These are phyloP conservation scores for Shiraia sp. DNA, from an alignment of 2,329 filamentous ascomycete species.

Conservation along the genomic window DNA sequence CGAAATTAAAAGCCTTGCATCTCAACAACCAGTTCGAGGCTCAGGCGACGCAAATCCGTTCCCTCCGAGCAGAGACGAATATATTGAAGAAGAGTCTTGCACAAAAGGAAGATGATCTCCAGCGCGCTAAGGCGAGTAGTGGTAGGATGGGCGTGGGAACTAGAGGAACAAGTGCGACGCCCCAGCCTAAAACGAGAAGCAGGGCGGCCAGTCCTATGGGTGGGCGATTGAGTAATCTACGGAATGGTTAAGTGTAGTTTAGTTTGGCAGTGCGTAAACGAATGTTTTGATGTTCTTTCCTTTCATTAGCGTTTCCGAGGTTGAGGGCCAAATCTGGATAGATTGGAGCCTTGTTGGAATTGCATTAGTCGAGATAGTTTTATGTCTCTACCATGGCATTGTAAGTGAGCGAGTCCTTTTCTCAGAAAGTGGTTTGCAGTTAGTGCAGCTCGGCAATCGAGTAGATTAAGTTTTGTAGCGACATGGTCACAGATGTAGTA, in stretches of 20 bases:
- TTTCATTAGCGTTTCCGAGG: too few relatives aligned
- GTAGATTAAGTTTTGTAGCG: too few relatives aligned
- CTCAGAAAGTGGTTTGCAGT: too few relatives aligned
- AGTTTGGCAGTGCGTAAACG: too few relatives aligned
- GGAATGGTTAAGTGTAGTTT: conserved; percentile 23
- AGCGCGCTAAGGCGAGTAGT: conserved; percentile 16
- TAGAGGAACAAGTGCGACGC: conserved; percentile 32
- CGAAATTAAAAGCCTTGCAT: conserved; percentile 22
- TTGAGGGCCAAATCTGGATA: too few relatives aligned
- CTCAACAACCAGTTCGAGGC: conserved; percentile 15
- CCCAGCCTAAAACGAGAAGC: conserved; percentile 29
- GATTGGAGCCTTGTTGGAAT: too few relatives aligned
- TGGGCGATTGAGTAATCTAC: conserved; percentile 26
- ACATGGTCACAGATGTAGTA: too few relatives aligned
- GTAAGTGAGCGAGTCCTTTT: too few relatives aligned
- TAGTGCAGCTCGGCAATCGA: too few relatives aligned
- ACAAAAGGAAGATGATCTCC: conserved; percentile 29
- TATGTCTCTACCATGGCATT: too few relatives aligned
- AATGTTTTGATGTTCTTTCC: too few relatives aligned
- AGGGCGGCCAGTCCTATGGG: conserved; percentile 35
- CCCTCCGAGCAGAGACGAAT: conserved; percentile 10
- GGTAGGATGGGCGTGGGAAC: conserved; percentile 32
- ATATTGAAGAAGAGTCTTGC: conserved; percentile 18
- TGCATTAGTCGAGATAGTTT: too few relatives aligned
- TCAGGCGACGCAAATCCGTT: conserved; percentile 9